Evolutionary conservation across 192 early-diverging fungal species (phyloP), one percentile per base, ranked within the genome.

Genomic region (Diversispora epigaea): DNA sequence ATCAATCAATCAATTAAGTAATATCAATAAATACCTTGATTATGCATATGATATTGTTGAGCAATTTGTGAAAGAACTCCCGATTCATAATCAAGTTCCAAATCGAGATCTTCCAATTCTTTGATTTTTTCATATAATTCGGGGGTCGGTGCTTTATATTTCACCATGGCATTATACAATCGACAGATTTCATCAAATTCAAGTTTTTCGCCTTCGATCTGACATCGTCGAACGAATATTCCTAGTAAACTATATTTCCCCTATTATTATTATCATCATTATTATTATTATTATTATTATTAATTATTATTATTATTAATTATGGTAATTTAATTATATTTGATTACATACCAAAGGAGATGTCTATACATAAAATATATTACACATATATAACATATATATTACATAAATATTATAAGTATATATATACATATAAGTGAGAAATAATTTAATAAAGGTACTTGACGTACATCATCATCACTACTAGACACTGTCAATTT

Each of bases 191-290:
- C 62, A 54, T 50, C 58, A 61, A 75, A 75, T 40, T 21, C 41
- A 5, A 75, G 43, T 40, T 65, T 52, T 21, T 65, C 46, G 17
- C 46, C 39, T 65, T 75, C 73, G 15, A 75, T 41, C 22, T 54
- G 46, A 22, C 73, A 75, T 12, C 62, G 61, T 9, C 73, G 61
- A 25, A 75, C 62, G 47, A 65, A 75, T 12, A 75, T 54, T 40
- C 73, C 73, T 11, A 75, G 55, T 47, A 65, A 43, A 19, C 62
- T 75, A 25, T 65, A 65, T 60, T 60, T 72, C 43, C 52, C 19
- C 70, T 56, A 32, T 15, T 21, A 46, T 46, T 57, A 39, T n/a
- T n/a, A n/a, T n/a, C n/a, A n/a, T n/a, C n/a, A 58, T 21, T n/a
- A 60, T 15, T 40, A 69, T 70, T 55, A 7, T 10, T 19, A 17